Base-by-base conservation (phyloP, 371 early-diverging fungal species). In the Chytridium lagenaria region DNA sequence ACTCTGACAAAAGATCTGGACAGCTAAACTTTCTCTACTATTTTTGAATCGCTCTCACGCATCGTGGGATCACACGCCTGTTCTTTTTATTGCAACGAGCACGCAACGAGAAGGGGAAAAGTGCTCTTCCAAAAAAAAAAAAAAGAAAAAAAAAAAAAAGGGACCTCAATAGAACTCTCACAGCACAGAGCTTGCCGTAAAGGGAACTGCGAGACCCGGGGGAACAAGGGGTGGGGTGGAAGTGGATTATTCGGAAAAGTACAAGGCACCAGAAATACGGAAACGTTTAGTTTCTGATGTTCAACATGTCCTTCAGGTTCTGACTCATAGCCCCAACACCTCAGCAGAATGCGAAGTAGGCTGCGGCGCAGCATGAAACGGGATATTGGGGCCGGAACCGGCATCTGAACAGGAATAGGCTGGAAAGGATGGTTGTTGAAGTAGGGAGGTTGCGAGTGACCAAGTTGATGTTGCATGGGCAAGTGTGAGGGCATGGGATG, bases 281-380 rank as follows among this genome's bases (percentile, higher is more conserved):
- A 44, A 44, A 44, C 44, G 19, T 44, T 19, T 44, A 44, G 12
- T 44, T 44, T 23, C 55, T 52, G 23, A 61, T 61, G 34, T 61
- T 61, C 12, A 61, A 36, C 3, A 61, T 3, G 23, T 61, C 61
- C 36, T 61, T 61, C 37, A 61, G 26, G 34, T 61, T 61, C 36
- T 61, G 61, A 23, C 61, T 61, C 61, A 61, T 34, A 7, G 16
- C 31, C 61, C 61, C 61, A 61, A 34, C 34, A 61, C 34, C 31
- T 61, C 34, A 34, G 3, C 16, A 52, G 55, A 23, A 12, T 7
- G 55, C 55, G 12, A 23, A n/a, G 12, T 7, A 10, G 5, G 7
- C 26, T 52, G 55, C 5, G 26, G 55, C 5, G 5, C 12, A n/a
- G 12, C 16, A 52, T 12, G 55, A n/a, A n/a, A 26, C 55, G 5